Base-by-base conservation (phyloP, 208 protist species). In the Acanthamoeba lenticulata region DNA sequence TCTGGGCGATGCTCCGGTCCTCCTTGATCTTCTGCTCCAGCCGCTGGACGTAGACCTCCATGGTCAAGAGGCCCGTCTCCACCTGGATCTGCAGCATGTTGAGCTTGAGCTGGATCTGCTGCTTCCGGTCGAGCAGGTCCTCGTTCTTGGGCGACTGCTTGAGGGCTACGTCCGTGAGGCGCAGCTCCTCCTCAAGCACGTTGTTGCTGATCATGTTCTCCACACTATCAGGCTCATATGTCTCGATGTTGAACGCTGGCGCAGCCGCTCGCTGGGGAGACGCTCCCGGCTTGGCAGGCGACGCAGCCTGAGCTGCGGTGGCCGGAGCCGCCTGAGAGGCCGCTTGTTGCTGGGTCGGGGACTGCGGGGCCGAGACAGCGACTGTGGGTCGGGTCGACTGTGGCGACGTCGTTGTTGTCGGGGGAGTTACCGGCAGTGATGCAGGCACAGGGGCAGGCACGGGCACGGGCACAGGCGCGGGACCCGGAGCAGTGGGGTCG, bases 151-250 rank as follows among this genome's bases (percentile, higher is more conserved):
- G 52, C 85, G 47, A n/a, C 52, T 47, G 29, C 57, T 91, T 42
- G 29, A 91, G 45, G 34, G 21, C 52, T 34, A 52, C 24, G 0
- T 38, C 42, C n/a, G 38, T 27, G 32, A 17, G 45, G 24, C 42
- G 52, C 47, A 91, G 85, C n/a, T 91, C 85, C 13, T 69, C 32
- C n/a, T 62, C 85, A n/a, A 91, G 85, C 52, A 91, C 85, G 38
- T 91, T 47, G 85, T 91, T 91, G 85, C 85, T 91, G 19, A 91
- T 45, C 21, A 91, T 88, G 79, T 88, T 57, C 40, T 88, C 79
- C 79, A 88, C 79, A 40, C 79, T 88, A 29, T 88, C 79, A 13
- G 79, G 79, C 24, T 88, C 79, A 29, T 88, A 88, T 34, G 40
- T 21, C 21, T 88, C 79, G 47, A 40, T 24, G n/a, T 62, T 57